These are phyloP conservation scores for Podochytrium sp. DNA, from an alignment of 192 early-diverging fungal genomes.

Conservation along the genomic window DNA sequence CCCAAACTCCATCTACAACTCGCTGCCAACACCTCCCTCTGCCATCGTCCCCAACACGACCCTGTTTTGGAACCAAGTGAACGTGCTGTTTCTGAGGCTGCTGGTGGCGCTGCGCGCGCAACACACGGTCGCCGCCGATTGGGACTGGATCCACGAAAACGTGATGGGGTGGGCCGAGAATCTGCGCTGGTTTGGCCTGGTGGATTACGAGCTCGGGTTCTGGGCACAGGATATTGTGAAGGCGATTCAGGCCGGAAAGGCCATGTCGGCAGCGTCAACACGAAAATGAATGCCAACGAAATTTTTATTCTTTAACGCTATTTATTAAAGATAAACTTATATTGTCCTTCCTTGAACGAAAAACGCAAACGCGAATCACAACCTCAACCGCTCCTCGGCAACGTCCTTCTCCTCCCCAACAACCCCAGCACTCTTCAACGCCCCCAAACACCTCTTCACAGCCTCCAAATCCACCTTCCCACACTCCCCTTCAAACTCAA, in stretches of 20 bases:
- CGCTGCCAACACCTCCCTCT: neutral
- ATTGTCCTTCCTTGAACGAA: too few relatives aligned
- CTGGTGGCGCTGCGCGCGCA: neutral
- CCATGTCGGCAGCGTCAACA: too few relatives aligned
- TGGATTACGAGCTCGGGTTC: slow-evolving; percentile 84
- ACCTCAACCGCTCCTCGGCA: neutral
- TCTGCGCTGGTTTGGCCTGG: slow-evolving; percentile 74
- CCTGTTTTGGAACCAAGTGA: neutral
- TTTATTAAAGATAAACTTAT: too few relatives aligned
- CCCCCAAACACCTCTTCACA: slow-evolving; percentile 51
- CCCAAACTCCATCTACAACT: neutral
- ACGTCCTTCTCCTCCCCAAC: slow-evolving; percentile 8
- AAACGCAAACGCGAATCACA: too few relatives aligned
- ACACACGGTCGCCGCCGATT: neutral
- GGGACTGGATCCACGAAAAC: slow-evolving; percentile 49
- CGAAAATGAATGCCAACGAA: too few relatives aligned
- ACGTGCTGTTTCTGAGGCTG: neutral
- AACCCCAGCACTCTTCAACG: slow-evolving; percentile 60
- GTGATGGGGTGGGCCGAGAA: slow-evolving; percentile 72
- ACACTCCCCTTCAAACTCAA: slow-evolving; percentile 56
- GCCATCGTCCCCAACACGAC: neutral
- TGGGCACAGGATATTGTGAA: slow-evolving; percentile 78
- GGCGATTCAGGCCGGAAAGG: slow-evolving; percentile 50
- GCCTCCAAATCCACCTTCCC: slow-evolving; percentile 44
- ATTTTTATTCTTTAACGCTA: too few relatives aligned